These are phyloP conservation scores for Musa beccarii DNA, from an alignment of 176 grass and related monocot genomes.

Conservation along the genomic window DNA sequence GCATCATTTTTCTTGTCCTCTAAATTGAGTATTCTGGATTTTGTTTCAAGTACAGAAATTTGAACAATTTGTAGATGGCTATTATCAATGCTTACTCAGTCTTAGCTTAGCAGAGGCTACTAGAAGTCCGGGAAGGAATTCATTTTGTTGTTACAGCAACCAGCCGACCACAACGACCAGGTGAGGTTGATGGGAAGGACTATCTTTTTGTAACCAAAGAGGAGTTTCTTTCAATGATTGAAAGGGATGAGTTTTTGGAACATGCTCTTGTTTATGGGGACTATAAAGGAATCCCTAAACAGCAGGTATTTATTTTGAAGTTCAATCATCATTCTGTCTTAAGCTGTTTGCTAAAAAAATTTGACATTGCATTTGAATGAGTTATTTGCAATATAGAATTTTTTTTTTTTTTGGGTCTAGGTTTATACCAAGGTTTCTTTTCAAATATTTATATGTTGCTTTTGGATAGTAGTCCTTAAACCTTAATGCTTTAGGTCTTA, in stretches of 20 bases:
- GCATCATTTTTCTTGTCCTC: no score
- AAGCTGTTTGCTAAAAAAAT: no score
- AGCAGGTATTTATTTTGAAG: conserved; percentile 47
- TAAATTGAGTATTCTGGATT: no score
- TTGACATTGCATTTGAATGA: no score
- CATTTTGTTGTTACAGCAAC: conserved; percentile 85
- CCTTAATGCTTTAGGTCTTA: no score
- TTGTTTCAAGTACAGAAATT: no score
- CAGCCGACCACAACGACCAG: conserved; percentile 48
- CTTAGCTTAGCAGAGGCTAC: conserved; percentile 40
- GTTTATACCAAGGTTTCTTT: no score
- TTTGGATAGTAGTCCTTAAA: no score
- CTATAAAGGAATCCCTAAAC: conserved; percentile 90
- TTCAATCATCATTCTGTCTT: no score
- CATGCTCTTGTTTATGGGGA: conserved; percentile 93
- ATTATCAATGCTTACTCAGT: not conserved
- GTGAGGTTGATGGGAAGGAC: conserved; percentile 89
- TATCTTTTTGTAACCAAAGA: conserved; percentile 86
- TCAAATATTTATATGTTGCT: no score
- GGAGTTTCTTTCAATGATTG: conserved; percentile 75
- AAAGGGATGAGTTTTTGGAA: conserved; percentile 74
- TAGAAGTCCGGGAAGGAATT: conserved; percentile 65
- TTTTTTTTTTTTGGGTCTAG: no score
- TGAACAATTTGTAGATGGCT: not conserved
- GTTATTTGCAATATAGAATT: no score